phyloP scores from a whole-genome alignment of 495 filamentous ascomycete species.

The Collariella sp. region DNA sequence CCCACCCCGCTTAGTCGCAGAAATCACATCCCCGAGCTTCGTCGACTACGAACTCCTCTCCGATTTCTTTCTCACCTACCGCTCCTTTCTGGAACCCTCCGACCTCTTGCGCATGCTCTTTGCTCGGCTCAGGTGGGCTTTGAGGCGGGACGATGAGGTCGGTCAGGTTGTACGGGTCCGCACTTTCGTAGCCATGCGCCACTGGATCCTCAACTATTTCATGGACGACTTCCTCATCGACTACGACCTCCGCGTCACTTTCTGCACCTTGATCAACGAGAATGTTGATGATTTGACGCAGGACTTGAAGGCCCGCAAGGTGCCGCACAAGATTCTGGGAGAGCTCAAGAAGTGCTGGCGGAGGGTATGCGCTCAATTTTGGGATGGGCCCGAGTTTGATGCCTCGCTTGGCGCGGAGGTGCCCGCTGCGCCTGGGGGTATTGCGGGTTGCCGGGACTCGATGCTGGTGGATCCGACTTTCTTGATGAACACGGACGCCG shows the following conservation, averaged over 20 bases:
- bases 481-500: constrained; percentile 33
- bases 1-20: constrained; percentile 85
- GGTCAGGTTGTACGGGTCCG: constrained; percentile 88
- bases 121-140: constrained; percentile 78
- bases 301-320: constrained; percentile 46
- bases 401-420: constrained; percentile 51
- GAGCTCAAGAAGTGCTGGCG: constrained; percentile 98
- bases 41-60: constrained; percentile 96
- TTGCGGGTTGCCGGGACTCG: constrained; percentile 49
- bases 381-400: constrained; percentile 62
- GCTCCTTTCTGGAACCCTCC: constrained; percentile 66
- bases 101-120: constrained; percentile 77
- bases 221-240: constrained; percentile 90
- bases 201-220: constrained; percentile 99
- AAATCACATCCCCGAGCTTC: constrained; percentile 92
- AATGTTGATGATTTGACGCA: constrained; percentile 51
- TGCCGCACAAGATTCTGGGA: constrained; percentile 81
- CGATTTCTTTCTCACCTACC: constrained; percentile 96
- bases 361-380: constrained; percentile 78
- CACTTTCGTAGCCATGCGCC: constrained; percentile 90
- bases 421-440: constrained; percentile 68
- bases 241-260: constrained; percentile 64
- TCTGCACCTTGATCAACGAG: constrained; percentile 74
- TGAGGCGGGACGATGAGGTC: constrained; percentile 69
- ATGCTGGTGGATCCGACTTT: constrained; percentile 39